phyloP scores from a whole-genome alignment of 2,329 filamentous ascomycete species.

The Lachnellula cervina region DNA sequence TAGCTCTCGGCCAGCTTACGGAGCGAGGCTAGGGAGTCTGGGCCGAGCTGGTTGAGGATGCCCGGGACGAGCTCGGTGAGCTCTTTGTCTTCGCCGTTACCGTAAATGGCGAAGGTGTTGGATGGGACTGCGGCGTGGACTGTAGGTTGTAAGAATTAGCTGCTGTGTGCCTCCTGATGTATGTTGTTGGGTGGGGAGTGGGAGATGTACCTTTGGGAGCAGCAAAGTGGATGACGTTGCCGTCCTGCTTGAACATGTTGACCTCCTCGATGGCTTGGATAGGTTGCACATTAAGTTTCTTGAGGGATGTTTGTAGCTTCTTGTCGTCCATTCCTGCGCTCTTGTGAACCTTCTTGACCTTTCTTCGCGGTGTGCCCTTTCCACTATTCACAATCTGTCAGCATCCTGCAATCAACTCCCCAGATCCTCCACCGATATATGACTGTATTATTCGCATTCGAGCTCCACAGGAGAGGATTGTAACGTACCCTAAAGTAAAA shows the following conservation, averaged over 20 bases:
- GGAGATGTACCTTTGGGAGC: slow-evolving; percentile 75
- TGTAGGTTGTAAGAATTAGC: slow-evolving; percentile 36
- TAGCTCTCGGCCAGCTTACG: slow-evolving; percentile 99
- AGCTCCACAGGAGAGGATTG: slow-evolving; percentile 1
- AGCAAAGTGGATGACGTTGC: slow-evolving; percentile 99
- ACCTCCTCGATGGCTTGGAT: slow-evolving; percentile 99
- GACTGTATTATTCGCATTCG: background rate
- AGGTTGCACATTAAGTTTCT: slow-evolving; percentile 99
- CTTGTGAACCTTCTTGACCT: slow-evolving; percentile 97
- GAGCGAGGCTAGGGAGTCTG: slow-evolving; percentile 94
- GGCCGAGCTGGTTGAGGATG: slow-evolving; percentile 98
- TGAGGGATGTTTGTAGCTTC: slow-evolving; percentile 95
- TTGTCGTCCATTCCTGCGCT: slow-evolving; percentile 95
- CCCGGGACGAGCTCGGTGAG: slow-evolving; percentile 98
- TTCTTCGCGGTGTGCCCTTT: slow-evolving; percentile 96
- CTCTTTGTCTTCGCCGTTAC: slow-evolving; percentile 98
- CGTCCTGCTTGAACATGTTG: slow-evolving; percentile 99
- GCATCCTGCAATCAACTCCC: slow-evolving; percentile 13
- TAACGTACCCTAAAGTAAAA: slow-evolving; percentile 20
- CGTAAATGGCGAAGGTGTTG: slow-evolving; percentile 99
- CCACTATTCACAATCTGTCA: slow-evolving; percentile 49
- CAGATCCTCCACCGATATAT: slow-evolving; percentile 3
- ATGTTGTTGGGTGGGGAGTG: slow-evolving; percentile 1
- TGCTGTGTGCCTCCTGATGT: background rate
- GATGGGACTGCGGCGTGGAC: slow-evolving; percentile 95